These are phyloP conservation scores for Curvularia lunata DNA, from an alignment of 2,329 filamentous ascomycete species.

Conservation along the genomic window DNA sequence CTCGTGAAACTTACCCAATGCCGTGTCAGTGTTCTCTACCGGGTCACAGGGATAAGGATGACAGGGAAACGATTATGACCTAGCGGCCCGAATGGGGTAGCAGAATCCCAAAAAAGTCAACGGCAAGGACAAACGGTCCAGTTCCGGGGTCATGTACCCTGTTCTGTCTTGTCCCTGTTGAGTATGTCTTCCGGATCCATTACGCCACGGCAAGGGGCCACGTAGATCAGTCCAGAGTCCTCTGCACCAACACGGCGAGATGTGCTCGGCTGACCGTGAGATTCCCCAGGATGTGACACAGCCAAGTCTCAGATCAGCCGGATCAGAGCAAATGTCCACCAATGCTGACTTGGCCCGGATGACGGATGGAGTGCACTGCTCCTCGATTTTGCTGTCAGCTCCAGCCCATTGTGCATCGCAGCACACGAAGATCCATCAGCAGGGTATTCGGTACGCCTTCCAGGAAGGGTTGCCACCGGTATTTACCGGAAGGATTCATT, in stretches of 20 bases:
- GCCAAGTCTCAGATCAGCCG: conserved; percentile 49
- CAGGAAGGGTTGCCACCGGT: conserved; percentile 12
- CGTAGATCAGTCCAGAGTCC: conserved; percentile 45
- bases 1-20: conserved; percentile 1
- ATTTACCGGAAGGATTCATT: conserved; percentile 7
- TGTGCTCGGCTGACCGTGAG: conserved; percentile 39
- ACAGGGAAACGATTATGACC: conserved; percentile 9
- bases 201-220: conserved; percentile 40
- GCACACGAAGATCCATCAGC: conserved; percentile 32
- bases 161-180: conserved; percentile 39
- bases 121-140: conserved; percentile 21
- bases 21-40: conserved; percentile 3
- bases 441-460: conserved; percentile 28
- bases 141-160: conserved; percentile 27
- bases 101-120: conserved; percentile 17
- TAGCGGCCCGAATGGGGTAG: conserved; percentile 18
- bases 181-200: conserved; percentile 40
- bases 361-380: conserved; percentile 18
- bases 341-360: conserved; percentile 20
- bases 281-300: conserved; percentile 26
- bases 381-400: conserved; percentile 17
- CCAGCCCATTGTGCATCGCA: conserved; percentile 17
- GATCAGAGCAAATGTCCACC: conserved; percentile 23
- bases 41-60: conserved; percentile 7
- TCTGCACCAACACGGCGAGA: conserved; percentile 34